Evolutionary conservation across 1,284 basidiomycete species (phyloP), one percentile per base, ranked within the genome.

Genomic region (Ceratobasidium sp.): DNA sequence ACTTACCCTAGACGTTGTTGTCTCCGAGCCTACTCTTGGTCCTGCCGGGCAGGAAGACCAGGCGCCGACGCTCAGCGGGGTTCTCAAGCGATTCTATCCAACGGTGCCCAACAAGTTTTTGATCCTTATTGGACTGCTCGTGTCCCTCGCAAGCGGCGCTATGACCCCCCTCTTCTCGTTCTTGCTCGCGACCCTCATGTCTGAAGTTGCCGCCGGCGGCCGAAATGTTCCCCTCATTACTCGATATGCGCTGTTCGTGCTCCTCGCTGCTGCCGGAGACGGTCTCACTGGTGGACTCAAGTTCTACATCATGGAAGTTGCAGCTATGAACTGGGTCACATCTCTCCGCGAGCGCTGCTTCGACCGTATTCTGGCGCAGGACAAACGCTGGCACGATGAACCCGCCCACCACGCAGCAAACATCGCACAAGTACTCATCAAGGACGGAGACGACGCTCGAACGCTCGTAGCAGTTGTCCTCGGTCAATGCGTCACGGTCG

Each of bases 161-260:
- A 90, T 93, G 84, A 97, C 95, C 0, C 97, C 97, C 0, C 79
- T 97, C 56, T 99, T 99, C 86, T 97, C 97, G 0, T 95, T 88
- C 84, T 87, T 96, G 77, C 90, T 99, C 76, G 93, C 95, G 14
- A 88, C 89, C 41, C 88, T 99, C 31, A 88, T 99, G 79, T 90
- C 90, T 78, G 88, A 93, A 76, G 91, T 94, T 63, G 94, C 93
- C 27, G 86, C 86, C 36, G 93, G 92, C 57, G 91, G 90, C 0
- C 82, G 85, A 5, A 81, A 84, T 75, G 82, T 90, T 3, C 83
- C 87, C 1, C 84, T 84, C n/a, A 90, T 98, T 80, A 94, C 95
- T 78, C 81, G 80, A 1, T 91, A 88, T 77, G 89, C 93, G 0
- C 74, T 84, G 5, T 80, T 84, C 74, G 83, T 87, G 19, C 88